These are phyloP conservation scores for Crepidotus variabilis DNA, from an alignment of 768 basidiomycete species.

Conservation along the genomic window DNA sequence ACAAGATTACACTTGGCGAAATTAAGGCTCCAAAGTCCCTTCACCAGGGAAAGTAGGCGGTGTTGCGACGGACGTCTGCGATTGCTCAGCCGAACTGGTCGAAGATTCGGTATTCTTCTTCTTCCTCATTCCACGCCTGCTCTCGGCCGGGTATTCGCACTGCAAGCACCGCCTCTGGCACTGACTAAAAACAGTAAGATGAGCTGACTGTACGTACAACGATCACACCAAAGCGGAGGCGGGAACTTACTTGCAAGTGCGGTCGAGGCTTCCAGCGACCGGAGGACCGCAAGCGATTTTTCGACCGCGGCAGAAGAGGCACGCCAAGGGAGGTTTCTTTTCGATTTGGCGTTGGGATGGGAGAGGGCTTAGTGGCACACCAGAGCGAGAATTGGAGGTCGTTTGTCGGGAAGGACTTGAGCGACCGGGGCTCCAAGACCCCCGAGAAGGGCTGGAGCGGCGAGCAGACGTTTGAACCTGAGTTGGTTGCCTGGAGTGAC, in stretches of 20 bases:
- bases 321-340: conserved; percentile 62
- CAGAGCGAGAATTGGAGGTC: not conserved
- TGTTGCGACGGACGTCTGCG: conserved; percentile 11
- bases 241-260: conserved; percentile 62
- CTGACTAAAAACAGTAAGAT: conserved; percentile 43
- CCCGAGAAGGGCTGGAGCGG: not conserved
- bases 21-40: conserved; percentile 4
- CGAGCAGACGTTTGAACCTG: not conserved
- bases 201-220: not conserved
- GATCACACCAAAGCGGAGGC: conserved; percentile 5
- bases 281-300: conserved; percentile 71
- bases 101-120: conserved; percentile 28
- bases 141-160: conserved; percentile 71
- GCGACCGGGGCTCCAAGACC: not conserved
- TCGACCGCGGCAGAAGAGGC: conserved; percentile 61
- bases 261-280: conserved; percentile 44
- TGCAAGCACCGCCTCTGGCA: conserved; percentile 65
- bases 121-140: conserved; percentile 65
- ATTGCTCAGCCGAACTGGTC: conserved; percentile 2
- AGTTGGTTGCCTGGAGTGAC: not conserved
- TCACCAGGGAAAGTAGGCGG: conserved; percentile 6
- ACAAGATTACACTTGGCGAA: not conserved
- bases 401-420: not conserved
- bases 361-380: conserved; percentile 23
- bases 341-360: conserved; percentile 28